Base-by-base conservation (phyloP, 257 asterid species). In the Solanum sitiens region DNA sequence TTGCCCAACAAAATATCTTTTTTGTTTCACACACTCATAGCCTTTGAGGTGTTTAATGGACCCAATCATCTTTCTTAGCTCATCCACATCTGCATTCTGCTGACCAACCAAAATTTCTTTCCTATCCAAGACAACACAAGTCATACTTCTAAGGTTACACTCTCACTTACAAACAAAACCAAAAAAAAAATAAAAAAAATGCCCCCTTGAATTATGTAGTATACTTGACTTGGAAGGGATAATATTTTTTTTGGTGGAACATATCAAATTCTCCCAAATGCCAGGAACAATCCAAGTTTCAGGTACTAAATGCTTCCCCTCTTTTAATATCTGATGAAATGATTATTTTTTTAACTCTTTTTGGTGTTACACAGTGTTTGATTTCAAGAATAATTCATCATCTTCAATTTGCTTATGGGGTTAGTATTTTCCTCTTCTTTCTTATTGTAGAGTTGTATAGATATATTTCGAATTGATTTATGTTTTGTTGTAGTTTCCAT, bases 221-320 rank as follows among this genome's bases (percentile, higher is more conserved):
- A 87, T 27, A 39, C 77, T 88, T 45, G 77, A 45, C 83, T 87
- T 45, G 1, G 77, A 87, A 45, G 79, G 23, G 30, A 61, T 30
- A 85, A 35, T 45, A 18, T 7, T 61, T 21, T 35, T 12, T 68
- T 27, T 3, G 16, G 42, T 85, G 67, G 20, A 80, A n/a, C 45
- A 37, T 30, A 59, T 74, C 85, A 9, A 79, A 47, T 47, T 47
- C 56, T 86, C 85, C 88, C 89, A 90, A 91, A 97, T 95, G 99
- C 99, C 98, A 87, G 98, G 99, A 94, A 92, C 94, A 37, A 89
- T 97, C 88, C 97, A 95, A 90, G 97, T 95, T 89, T 92, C 98
- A 91, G 98, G 99, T 95, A 90, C 84, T 30, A 25, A 59, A 47
- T 83, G 40, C 44, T 86, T 86, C 77, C 76, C 61, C 61, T 39